Conservation (phyloP, 345 rosid genomes). For the Salix exigua region DNA sequence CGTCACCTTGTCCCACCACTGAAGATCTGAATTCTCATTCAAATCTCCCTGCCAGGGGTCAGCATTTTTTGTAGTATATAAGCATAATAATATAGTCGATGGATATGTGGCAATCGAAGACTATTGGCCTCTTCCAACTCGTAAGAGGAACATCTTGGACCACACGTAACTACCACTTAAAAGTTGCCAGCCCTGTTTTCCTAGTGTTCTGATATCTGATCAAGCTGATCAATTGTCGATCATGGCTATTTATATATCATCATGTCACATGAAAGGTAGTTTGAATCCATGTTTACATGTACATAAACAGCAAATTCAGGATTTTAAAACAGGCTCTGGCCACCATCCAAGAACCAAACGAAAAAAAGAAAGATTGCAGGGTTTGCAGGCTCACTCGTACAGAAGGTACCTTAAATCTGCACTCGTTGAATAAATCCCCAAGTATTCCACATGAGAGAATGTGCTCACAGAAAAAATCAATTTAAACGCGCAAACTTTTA, state of each 20-base stretch:
- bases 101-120: slow-evolving; percentile 18
- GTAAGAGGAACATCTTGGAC: slow-evolving; percentile 24
- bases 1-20: slow-evolving; percentile 11
- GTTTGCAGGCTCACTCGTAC: background rate
- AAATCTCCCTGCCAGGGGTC: slow-evolving; percentile 15
- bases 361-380: background rate
- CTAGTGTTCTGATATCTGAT: slow-evolving; percentile 24
- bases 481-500: slow-evolving; percentile 10
- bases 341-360: background rate
- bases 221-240: slow-evolving; percentile 14
- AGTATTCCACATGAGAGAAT: background rate
- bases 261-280: slow-evolving; percentile 4
- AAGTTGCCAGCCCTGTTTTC: slow-evolving; percentile 11
- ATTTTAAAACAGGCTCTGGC: background rate
- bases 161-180: slow-evolving; percentile 22
- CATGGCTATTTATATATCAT: background rate
- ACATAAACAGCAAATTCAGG: background rate
- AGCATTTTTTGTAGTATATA: slow-evolving; percentile 19
- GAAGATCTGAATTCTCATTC: slow-evolving; percentile 11
- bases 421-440: background rate
- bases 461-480: background rate
- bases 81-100: slow-evolving; percentile 8
- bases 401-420: background rate
- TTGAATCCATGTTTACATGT: slow-evolving; percentile 1
- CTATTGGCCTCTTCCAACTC: slow-evolving; percentile 11